Conservation (phyloP, 345 rosid genomes). For the Camelina hispida region DNA sequence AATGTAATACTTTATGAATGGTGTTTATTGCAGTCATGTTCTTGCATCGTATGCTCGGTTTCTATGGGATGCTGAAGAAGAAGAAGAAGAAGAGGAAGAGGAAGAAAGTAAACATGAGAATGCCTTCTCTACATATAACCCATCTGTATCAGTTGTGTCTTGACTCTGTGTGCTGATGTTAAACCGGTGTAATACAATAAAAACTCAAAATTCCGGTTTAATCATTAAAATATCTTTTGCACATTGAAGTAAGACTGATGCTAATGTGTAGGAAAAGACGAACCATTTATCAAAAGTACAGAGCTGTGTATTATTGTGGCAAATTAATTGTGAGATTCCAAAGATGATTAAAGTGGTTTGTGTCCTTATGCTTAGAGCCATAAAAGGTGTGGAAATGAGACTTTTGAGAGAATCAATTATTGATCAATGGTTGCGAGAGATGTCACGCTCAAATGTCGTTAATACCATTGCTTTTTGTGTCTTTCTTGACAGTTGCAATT, state of each 20-base stretch:
- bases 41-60: conserved; percentile 78
- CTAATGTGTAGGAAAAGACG: conserved; percentile 14
- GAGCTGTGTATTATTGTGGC: conserved; percentile 14
- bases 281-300: conserved; percentile 15
- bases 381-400: conserved; percentile 17
- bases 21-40: conserved; percentile 55
- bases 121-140: conserved; percentile 38
- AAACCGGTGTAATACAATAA: conserved; percentile 35
- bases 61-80: conserved; percentile 75
- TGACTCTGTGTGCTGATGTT: conserved; percentile 28
- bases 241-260: conserved; percentile 24
- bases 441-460: conserved; percentile 21
- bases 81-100: conserved; percentile 41
- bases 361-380: conserved; percentile 21
- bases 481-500: conserved; percentile 22
- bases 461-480: conserved; percentile 13
- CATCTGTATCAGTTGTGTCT: conserved; percentile 39
- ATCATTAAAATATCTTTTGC: conserved; percentile 21
- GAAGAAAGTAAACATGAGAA: conserved; percentile 24
- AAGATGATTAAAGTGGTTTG: conserved; percentile 31
- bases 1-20: not conserved
- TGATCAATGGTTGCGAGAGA: conserved; percentile 30
- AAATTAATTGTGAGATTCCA: conserved; percentile 1
- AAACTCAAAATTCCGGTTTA: conserved; percentile 32
- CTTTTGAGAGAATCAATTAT: conserved; percentile 36